phyloP scores from a whole-genome alignment of 2,329 filamentous ascomycete genomes.

The Paradendryphiella salina region DNA sequence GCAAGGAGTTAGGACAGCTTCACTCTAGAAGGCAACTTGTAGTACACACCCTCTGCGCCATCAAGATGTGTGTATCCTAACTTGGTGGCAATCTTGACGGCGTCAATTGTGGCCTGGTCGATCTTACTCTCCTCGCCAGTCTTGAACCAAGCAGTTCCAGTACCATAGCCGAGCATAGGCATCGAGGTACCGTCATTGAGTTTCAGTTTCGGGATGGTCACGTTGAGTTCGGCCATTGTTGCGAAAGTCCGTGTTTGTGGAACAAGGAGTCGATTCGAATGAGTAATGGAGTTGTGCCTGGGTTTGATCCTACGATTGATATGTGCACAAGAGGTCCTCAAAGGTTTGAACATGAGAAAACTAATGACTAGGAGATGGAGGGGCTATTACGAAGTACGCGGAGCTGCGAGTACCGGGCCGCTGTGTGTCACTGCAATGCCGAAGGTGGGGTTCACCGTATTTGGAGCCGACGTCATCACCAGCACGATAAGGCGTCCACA shows the following conservation, averaged over 20 bases:
- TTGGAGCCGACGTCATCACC: slow-evolving; percentile 6
- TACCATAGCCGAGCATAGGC: slow-evolving; percentile 72
- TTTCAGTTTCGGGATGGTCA: slow-evolving; percentile 63
- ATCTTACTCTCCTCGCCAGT: slow-evolving; percentile 54
- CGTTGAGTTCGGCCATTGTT: slow-evolving; percentile 49
- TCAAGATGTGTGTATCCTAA: slow-evolving; percentile 75
- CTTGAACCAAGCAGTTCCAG: slow-evolving; percentile 70
- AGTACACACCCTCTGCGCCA: slow-evolving; percentile 65
- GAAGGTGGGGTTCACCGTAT: slow-evolving; percentile 11
- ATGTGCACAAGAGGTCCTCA: neutral
- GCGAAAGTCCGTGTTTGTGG: neutral
- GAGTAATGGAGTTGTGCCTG: neutral
- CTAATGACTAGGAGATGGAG: neutral
- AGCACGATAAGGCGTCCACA: neutral
- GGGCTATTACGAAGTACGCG: neutral
- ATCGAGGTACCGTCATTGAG: slow-evolving; percentile 75
- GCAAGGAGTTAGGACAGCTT: neutral
- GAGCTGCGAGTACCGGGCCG: neutral
- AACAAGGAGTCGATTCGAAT: neutral
- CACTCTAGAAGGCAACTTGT: too few relatives aligned
- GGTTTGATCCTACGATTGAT: neutral
- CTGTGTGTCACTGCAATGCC: slow-evolving; percentile 3
- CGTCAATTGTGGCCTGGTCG: slow-evolving; percentile 61
- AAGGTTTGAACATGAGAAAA: slow-evolving; percentile 1
- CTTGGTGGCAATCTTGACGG: slow-evolving; percentile 65